phyloP scores from a whole-genome alignment of 148 eudicot species.

The Polygonum aviculare region DNA sequence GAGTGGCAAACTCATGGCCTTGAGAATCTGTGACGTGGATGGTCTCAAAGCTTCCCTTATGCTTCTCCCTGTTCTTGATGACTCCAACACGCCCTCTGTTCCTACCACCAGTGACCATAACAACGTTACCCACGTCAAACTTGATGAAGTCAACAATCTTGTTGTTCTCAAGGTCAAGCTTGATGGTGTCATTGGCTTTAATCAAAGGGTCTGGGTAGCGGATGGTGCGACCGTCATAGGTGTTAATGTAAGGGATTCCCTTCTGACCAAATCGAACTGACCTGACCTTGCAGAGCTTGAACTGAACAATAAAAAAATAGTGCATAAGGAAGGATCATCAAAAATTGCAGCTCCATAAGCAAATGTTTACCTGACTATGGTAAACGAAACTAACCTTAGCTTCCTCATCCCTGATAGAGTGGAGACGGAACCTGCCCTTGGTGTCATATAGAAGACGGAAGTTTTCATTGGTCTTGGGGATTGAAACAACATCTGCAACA shows the following conservation, averaged over 20 bases:
- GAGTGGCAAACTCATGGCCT: constrained; percentile 15
- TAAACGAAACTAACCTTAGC: neutral
- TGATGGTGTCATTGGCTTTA: constrained; percentile 13
- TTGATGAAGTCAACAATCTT: constrained; percentile 15
- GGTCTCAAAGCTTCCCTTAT: constrained; percentile 17
- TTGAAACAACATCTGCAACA: constrained; percentile 13
- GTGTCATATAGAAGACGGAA: constrained; percentile 14
- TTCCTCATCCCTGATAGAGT: constrained; percentile 18
- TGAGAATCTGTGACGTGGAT: constrained; percentile 6
- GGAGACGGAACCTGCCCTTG: constrained; percentile 15
- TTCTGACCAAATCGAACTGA: constrained; percentile 12
- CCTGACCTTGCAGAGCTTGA: constrained; percentile 13
- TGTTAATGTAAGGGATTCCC: constrained; percentile 16
- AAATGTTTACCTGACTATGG: neutral
- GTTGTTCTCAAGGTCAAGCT: constrained; percentile 8
- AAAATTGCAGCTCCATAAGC: neutral
- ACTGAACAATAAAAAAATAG: neutral
- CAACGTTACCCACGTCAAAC: constrained; percentile 15
- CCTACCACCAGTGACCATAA: constrained; percentile 17
- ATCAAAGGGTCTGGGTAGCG: constrained; percentile 13
- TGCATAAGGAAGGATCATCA: neutral
- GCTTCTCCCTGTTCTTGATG: constrained; percentile 11
- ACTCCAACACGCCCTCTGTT: constrained; percentile 18
- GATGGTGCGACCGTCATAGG: constrained; percentile 15
- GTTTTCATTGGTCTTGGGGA: constrained; percentile 17